Percentiles rank a stretch among this genome's conserved stretches.
phyloP scores from a whole-genome alignment of 108 stramenopile species.

The Phaeodactylum tricornutum region DNA sequence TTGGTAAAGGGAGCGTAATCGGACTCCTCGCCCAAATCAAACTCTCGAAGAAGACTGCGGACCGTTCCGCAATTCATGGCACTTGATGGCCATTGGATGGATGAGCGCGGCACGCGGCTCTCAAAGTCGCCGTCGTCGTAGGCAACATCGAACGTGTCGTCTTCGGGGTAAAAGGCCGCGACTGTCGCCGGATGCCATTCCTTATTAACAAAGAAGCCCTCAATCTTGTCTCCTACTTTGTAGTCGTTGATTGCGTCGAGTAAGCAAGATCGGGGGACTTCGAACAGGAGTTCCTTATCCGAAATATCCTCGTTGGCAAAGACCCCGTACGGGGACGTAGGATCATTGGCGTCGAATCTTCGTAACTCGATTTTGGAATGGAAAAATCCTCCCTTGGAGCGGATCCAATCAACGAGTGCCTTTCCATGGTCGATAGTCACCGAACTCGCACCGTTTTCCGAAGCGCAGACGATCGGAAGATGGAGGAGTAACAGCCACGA shows the following conservation, averaged over 20 bases:
- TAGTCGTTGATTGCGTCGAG: not conserved
- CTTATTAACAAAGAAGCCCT: not conserved
- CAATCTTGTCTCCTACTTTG: not conserved
- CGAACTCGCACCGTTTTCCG: too few species aligned
- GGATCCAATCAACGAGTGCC: conserved; percentile 3
- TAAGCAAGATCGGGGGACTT: conserved; percentile 15
- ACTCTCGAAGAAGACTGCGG: conserved; percentile 14
- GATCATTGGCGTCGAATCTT: conserved; percentile 6
- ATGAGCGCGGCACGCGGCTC: not conserved
- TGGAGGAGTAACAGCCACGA: too few species aligned
- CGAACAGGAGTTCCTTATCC: conserved; percentile 15
- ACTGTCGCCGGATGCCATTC: not conserved
- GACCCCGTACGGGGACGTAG: conserved; percentile 12
- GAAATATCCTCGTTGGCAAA: conserved; percentile 23
- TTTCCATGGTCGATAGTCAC: not conserved
- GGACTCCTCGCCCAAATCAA: conserved; percentile 36
- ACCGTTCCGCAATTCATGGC: conserved; percentile 20
- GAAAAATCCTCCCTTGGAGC: conserved; percentile 4
- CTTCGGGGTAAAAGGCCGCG: not conserved
- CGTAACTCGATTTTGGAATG: conserved; percentile 16
- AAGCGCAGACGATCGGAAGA: too few species aligned
- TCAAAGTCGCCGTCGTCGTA: not conserved
- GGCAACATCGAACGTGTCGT: not conserved
- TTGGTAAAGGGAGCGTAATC: conserved; percentile 55
- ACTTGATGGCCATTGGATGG: not conserved